Base-by-base conservation (phyloP, 495 filamentous ascomycete genomes). In the Hypomontagnella monticulosa region DNA sequence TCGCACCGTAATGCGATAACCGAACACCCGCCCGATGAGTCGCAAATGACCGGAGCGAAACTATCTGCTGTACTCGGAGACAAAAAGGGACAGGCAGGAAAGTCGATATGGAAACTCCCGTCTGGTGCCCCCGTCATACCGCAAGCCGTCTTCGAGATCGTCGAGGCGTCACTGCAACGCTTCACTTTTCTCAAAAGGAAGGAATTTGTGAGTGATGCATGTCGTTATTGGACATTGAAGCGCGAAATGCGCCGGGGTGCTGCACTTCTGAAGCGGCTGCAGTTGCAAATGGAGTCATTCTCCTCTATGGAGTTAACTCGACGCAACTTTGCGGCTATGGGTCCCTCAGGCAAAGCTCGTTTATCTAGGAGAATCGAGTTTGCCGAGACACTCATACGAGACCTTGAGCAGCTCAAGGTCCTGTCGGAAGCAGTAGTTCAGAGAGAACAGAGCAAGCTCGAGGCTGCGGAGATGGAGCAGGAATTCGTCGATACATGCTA, bases 201-300 rank as follows among this genome's bases (percentile, higher is more conserved):
- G 69, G 93, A 97, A 44, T 99, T 91, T 78, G 89, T 93, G 1
- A 91, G 90, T 32, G 93, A 97, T 71, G 91, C 90, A 1, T 97
- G 93, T 79, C 92, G 91, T 63, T 99, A 97, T 76, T 99, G 95
- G 95, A 98, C 95, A 0, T 79, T 98, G 51, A 99, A 99, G 76
- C 85, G 95, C 36, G 95, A 99, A 75, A 91, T 94, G 40, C 84
- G 95, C 34, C 84, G 95, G 61, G 95, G 95, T 30, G 95, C 95
- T 12, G 91, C 94, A 14, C 80, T 98, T 40, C 82, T 99, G 48
- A 97, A 97, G 78, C 87, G 95, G 36, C 81, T 98, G 7, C 95
- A 99, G 71, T 76, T 97, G 32, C 93, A 97, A 75, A 89, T 93
- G 86, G 94, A 97, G 71, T 89, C 91, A 0, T 99, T 98, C 74